Evolutionary conservation across 2,329 filamentous ascomycete species (phyloP), one percentile per base, ranked within the genome.

Genomic region (Aurifilum marmelostoma): DNA sequence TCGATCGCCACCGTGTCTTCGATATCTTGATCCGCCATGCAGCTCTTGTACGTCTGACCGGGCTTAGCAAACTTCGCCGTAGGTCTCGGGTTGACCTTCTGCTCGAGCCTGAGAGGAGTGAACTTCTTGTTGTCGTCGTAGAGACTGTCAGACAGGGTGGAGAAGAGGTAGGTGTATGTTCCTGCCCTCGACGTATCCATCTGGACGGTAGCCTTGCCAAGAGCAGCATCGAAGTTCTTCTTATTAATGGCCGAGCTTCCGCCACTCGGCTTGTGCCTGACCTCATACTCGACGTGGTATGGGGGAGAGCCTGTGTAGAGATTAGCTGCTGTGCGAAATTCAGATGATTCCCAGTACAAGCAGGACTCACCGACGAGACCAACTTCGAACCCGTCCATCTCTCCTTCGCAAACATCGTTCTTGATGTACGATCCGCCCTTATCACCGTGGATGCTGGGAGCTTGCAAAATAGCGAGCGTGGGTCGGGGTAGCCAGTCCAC

Each of bases 11-110:
- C 97, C 54, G 88, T 89, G 76, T 99, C 94, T 75, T 97, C 93
- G 41, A 90, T 88, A 66, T 89, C 88, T 64, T 91, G 87, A 75
- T 97, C 93, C 62, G 94, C 90, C 78, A 94, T 91, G 81, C 96
- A 99, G 80, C 95, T 97, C 77, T 96, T 97, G 84, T 97, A 97
- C 0, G 93, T 94, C 79, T 96, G 96, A 21, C 94, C 94, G 3
- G 94, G 93, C 73, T 92, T 92, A 69, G 87, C 85, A 76, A 99
- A 99, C 6, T 87, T 85, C 4, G 94, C 96, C 2, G 90, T 88
- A 1, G 96, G 96, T 69, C 91, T 92, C 18, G 93, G 86, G 75
- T 97, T 91, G 63, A 99, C 93, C 32, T 86, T 91, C 79, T 99
- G 96, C 73, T 91, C 88, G 41, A 99, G 83, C 16, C 87, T 83